phyloP scores from a whole-genome alignment of 2,329 filamentous ascomycete genomes.

The Fusarium euwallaceae region DNA sequence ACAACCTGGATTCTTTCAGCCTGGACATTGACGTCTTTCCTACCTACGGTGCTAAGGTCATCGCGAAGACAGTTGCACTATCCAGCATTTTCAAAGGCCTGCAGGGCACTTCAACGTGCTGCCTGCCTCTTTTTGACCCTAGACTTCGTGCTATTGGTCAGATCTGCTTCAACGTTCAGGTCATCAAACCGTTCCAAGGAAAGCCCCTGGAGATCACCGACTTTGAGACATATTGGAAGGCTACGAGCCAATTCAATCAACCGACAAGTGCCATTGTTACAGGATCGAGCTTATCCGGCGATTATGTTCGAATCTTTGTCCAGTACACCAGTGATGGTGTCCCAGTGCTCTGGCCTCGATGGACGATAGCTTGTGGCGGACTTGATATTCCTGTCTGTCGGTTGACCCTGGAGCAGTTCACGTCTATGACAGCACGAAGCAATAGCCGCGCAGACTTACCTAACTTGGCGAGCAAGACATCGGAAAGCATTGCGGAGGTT shows the following conservation, averaged over 20 bases:
- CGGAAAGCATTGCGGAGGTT: conserved; percentile 71
- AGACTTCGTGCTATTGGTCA: conserved; percentile 92
- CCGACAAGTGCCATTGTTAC: conserved; percentile 87
- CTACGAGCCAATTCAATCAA: conserved; percentile 91
- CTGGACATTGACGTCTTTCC: conserved; percentile 98
- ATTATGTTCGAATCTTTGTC: conserved; percentile 92
- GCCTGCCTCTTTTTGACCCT: conserved; percentile 92
- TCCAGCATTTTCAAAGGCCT: conserved; percentile 86
- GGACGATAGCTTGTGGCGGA: conserved; percentile 81
- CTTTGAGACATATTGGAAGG: conserved; percentile 99
- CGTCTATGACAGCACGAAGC: conserved; percentile 61
- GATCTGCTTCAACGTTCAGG: conserved; percentile 93
- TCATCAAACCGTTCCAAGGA: conserved; percentile 95
- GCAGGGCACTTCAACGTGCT: conserved; percentile 81
- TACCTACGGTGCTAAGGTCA: conserved; percentile 96
- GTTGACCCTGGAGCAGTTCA: conserved; percentile 80
- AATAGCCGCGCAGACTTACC: conserved; percentile 59
- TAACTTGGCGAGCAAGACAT: conserved; percentile 59
- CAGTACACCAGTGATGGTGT: conserved; percentile 91
- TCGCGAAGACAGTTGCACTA: conserved; percentile 93
- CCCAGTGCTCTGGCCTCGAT: conserved; percentile 88
- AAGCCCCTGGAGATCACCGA: conserved; percentile 96
- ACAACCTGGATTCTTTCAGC: conserved; percentile 91
- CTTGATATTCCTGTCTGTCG: conserved; percentile 87
- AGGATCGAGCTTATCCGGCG: conserved; percentile 94